phyloP scores from a whole-genome alignment of 352 stramenopile genomes.

The Globisporangium iwayamae region DNA sequence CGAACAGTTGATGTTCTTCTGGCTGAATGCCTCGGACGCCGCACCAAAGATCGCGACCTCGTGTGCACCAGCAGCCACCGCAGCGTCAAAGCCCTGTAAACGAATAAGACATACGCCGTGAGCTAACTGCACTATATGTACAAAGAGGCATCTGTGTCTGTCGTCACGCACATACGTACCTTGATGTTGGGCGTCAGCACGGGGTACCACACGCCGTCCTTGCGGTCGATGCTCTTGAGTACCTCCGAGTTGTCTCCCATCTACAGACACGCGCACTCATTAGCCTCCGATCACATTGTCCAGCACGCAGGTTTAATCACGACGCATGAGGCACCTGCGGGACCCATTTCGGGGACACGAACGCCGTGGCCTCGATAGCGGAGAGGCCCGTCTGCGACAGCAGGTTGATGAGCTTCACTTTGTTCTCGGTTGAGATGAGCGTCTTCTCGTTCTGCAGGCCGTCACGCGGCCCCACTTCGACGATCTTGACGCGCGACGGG shows the following conservation, averaged over 20 bases:
- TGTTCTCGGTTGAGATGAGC: conserved; percentile 85
- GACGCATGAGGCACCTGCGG: conserved; percentile 66
- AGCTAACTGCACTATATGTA: neutral
- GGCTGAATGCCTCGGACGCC: conserved; percentile 93
- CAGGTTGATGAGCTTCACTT: conserved; percentile 90
- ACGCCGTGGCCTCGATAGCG: conserved; percentile 92
- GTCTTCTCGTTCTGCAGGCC: conserved; percentile 95
- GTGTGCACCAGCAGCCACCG: conserved; percentile 76
- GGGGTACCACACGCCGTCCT: conserved; percentile 80
- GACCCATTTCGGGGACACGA: conserved; percentile 97
- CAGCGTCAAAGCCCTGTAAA: conserved; percentile 80
- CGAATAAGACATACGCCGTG: neutral
- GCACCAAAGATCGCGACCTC: conserved; percentile 96
- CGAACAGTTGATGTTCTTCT: conserved; percentile 97
- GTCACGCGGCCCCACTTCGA: conserved; percentile 94
- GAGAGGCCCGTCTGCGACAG: conserved; percentile 87
- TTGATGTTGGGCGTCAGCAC: conserved; percentile 94
- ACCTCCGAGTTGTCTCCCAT: conserved; percentile 94
- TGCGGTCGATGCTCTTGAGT: conserved; percentile 76
- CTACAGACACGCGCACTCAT: conserved; percentile 28
- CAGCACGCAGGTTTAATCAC: neutral
- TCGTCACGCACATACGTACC: conserved; percentile 26
- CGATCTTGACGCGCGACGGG: conserved; percentile 85
- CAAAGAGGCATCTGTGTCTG: neutral
- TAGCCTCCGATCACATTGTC: neutral